phyloP scores from a whole-genome alignment of 2,329 filamentous ascomycete genomes.

The Phyllosticta paracitricarpa region DNA sequence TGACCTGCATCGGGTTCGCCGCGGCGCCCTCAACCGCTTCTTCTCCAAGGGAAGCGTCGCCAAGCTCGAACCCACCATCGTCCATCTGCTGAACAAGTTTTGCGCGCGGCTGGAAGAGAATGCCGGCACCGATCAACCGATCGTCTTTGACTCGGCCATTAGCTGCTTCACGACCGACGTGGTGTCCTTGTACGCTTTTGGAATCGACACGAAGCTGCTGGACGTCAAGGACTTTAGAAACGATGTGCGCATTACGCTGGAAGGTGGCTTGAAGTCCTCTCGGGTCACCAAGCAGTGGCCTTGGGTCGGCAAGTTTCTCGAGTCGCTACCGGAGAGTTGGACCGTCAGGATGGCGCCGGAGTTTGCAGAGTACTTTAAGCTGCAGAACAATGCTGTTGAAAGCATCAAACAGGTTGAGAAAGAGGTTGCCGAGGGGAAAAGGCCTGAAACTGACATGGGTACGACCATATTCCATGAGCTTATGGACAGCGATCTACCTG shows the following conservation, averaged over 20 bases:
- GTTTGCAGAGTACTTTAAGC: constrained; percentile 11
- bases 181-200: constrained; percentile 17
- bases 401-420: constrained; percentile 6
- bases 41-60: constrained; percentile 11
- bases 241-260: constrained; percentile 16
- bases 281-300: constrained; percentile 16
- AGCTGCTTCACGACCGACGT: constrained; percentile 16
- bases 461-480: constrained; percentile 13
- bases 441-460: not conserved
- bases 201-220: constrained; percentile 14
- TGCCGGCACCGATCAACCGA: constrained; percentile 10
- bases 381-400: constrained; percentile 9
- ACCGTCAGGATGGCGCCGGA: constrained; percentile 1
- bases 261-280: constrained; percentile 11
- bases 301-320: constrained; percentile 11
- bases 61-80: constrained; percentile 11
- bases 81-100: constrained; percentile 9
- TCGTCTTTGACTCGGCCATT: constrained; percentile 13
- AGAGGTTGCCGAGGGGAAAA: constrained; percentile 1
- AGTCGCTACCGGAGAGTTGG: constrained; percentile 1
- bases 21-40: constrained; percentile 12
- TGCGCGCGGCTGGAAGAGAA: constrained; percentile 10
- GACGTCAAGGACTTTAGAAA: constrained; percentile 10
- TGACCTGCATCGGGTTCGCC: constrained; percentile 17
- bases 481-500: constrained; percentile 9